A percentile compares a stretch with the other conserved stretches of the same genome.
These are phyloP conservation scores for Betula pendula DNA, from an alignment of 306 rosid species.

Conservation along the genomic window DNA sequence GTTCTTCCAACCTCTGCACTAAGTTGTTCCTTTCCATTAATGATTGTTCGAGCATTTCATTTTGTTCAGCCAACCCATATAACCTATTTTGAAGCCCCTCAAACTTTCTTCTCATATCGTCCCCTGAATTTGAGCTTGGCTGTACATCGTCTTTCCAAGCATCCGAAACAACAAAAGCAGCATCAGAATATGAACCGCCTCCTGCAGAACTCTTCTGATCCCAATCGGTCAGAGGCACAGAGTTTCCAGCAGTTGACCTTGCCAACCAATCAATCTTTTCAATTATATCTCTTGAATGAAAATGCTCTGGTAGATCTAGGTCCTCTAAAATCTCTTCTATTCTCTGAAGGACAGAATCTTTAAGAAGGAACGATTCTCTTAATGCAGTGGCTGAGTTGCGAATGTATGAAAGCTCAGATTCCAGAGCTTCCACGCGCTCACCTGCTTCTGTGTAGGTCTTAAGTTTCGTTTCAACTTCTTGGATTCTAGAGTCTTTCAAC, in stretches of 20 bases:
- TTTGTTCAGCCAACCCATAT: slow-evolving; percentile 90
- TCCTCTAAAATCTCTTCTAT: slow-evolving; percentile 96
- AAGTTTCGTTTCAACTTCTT: slow-evolving; percentile 78
- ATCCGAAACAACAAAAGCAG: slow-evolving; percentile 68
- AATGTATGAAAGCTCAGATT: slow-evolving; percentile 94
- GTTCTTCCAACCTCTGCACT: slow-evolving; percentile 93
- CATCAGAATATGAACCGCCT: slow-evolving; percentile 76
- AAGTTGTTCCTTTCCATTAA: slow-evolving; percentile 85
- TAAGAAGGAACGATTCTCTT: slow-evolving; percentile 96
- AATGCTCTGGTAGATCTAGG: slow-evolving; percentile 94
- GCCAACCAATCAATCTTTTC: slow-evolving; percentile 98
- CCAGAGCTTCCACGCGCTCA: slow-evolving; percentile 93
- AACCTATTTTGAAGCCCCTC: slow-evolving; percentile 83
- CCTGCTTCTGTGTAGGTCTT: slow-evolving; percentile 88
- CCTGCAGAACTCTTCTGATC: slow-evolving; percentile 72
- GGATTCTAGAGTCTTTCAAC: slow-evolving; percentile 66
- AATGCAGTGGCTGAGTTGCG: slow-evolving; percentile 95
- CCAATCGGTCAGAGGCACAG: slow-evolving; percentile 60
- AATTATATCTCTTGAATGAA: slow-evolving; percentile 87
- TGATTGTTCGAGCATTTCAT: slow-evolving; percentile 97
- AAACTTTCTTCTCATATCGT: slow-evolving; percentile 60
- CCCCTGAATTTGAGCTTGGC: slow-evolving; percentile 51
- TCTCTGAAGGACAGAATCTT: slow-evolving; percentile 95
- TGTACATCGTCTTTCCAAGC: slow-evolving; percentile 75
- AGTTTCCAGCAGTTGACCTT: slow-evolving; percentile 60